Conservation (phyloP, 2,329 filamentous ascomycete species). For the Albophoma yamanashiensis region DNA sequence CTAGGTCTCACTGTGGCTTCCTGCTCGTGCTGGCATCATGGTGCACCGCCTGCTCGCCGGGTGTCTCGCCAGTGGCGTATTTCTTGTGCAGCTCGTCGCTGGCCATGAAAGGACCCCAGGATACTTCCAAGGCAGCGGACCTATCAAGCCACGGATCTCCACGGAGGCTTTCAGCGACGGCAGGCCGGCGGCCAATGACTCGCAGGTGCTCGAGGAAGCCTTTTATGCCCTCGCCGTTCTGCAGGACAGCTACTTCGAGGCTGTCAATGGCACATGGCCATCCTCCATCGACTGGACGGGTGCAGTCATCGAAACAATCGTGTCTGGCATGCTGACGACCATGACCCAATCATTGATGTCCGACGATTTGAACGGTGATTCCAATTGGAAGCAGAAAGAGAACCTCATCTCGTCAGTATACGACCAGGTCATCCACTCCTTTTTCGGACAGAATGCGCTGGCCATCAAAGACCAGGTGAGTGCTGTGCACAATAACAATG, state of each 20-base stretch:
- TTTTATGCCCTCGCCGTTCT: constrained; percentile 60
- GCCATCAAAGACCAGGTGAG: constrained; percentile 50
- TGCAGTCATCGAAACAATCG: constrained; percentile 70
- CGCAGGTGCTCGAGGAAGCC: constrained; percentile 33
- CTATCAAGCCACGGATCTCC: background rate
- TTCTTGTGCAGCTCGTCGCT: background rate
- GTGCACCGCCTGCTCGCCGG: background rate
- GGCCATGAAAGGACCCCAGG: background rate
- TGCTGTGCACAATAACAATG: too few relatives aligned
- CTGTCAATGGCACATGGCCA: constrained; percentile 75
- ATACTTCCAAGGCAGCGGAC: background rate
- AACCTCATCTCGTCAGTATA: constrained; percentile 81
- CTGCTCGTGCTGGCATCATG: background rate
- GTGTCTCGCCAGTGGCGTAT: background rate
- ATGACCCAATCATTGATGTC: constrained; percentile 49
- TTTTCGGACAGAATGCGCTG: constrained; percentile 77
- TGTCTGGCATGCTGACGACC: constrained; percentile 63
- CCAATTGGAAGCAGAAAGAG: constrained; percentile 43
- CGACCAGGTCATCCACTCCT: constrained; percentile 63
- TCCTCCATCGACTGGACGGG: constrained; percentile 87
- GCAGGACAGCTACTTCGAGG: constrained; percentile 67
- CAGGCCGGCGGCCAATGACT: background rate
- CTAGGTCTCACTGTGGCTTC: background rate
- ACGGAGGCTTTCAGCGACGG: too few relatives aligned
- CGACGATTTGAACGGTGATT: constrained; percentile 21